Conservation (phyloP, 2,329 filamentous ascomycete genomes). For the Grosmannia clavigera region DNA sequence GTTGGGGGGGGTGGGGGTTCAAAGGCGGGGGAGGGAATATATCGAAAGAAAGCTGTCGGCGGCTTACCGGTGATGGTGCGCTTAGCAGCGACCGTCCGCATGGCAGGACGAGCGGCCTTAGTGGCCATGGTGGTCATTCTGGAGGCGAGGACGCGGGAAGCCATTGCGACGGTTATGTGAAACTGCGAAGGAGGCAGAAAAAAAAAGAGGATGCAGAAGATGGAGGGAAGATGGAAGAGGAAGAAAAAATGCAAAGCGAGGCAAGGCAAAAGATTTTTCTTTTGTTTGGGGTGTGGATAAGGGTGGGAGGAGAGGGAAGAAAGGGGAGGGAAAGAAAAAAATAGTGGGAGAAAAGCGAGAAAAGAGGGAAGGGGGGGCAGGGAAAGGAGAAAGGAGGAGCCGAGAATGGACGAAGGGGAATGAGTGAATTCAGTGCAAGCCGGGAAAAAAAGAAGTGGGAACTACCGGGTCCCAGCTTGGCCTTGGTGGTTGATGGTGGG, state of each 20-base stretch:
- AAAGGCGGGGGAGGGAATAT: background rate
- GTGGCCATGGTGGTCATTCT: conserved; percentile 65
- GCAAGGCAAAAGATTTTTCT: conserved; percentile 5
- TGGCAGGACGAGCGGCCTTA: conserved; percentile 67
- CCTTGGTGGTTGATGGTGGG: conserved; percentile 2
- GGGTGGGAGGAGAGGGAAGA: background rate
- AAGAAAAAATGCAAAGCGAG: conserved; percentile 4
- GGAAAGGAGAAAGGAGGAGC: conserved; percentile 13
- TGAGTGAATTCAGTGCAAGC: conserved; percentile 13
- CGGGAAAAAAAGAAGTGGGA: conserved; percentile 10
- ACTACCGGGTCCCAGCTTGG: conserved; percentile 3
- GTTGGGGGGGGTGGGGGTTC: background rate
- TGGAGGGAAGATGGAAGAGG: conserved; percentile 7
- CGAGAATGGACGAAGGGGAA: conserved; percentile 14
- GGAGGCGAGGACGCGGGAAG: conserved; percentile 65
- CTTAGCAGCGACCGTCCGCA: conserved; percentile 57
- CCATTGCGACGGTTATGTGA: conserved; percentile 57
- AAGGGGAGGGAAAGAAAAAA: conserved; percentile 4
- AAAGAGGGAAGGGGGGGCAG: conserved; percentile 2
- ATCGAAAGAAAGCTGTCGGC: background rate
- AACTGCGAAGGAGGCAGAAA: conserved; percentile 26
- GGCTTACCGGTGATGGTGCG: conserved; percentile 64
- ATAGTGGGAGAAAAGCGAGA: conserved; percentile 1
- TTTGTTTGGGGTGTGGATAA: conserved; percentile 9
- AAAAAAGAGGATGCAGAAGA: conserved; percentile 14